Conservation (phyloP, 768 basidiomycete genomes). For the Amanita jacksonii region DNA sequence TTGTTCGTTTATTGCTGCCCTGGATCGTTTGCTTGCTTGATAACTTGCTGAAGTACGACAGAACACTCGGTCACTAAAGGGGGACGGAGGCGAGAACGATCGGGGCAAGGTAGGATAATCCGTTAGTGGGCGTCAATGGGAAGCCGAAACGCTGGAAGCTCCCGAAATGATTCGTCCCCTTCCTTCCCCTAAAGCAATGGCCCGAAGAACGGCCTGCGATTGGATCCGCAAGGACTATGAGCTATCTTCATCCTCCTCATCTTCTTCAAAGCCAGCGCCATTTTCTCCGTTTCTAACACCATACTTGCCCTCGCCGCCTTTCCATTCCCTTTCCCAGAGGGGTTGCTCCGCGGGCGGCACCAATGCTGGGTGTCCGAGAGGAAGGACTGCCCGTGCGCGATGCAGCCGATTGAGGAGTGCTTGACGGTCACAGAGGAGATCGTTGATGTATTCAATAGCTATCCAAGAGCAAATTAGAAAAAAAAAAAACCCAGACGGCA, state of each 20-base stretch:
- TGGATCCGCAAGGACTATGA: not conserved
- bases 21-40: no score
- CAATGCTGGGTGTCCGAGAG: slow-evolving; percentile 52
- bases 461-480: slow-evolving; percentile 2
- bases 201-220: not conserved
- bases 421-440: slow-evolving; percentile 51
- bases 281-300: slow-evolving; percentile 12
- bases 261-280: slow-evolving; percentile 37
- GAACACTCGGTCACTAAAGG: no score
- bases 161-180: not conserved
- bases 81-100: no score
- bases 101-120: no score
- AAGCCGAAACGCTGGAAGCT: no score
- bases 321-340: slow-evolving; percentile 81
- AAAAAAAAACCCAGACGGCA: not conserved
- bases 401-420: slow-evolving; percentile 49
- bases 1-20: no score
- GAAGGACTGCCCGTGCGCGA: slow-evolving; percentile 45
- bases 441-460: slow-evolving; percentile 85
- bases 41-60: no score
- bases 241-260: slow-evolving; percentile 34
- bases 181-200: not conserved
- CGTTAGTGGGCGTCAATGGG: no score
- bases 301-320: slow-evolving; percentile 52
- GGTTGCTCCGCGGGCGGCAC: slow-evolving; percentile 26